These are phyloP conservation scores for Amanita jacksonii DNA, from an alignment of 768 basidiomycete species.

Conservation along the genomic window DNA sequence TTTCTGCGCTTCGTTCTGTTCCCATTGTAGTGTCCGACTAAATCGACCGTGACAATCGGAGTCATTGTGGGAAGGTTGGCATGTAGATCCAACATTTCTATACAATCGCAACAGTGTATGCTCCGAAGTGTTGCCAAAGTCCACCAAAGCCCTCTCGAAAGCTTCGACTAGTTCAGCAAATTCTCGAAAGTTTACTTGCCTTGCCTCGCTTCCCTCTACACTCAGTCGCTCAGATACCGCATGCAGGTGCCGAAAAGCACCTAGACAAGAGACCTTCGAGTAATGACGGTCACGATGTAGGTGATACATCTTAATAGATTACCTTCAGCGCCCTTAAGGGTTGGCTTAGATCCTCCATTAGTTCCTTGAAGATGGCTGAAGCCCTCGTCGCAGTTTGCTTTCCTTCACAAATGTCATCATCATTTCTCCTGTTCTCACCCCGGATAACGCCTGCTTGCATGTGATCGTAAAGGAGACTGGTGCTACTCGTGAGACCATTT, in stretches of 20 bases:
- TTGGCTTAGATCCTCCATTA: constrained; percentile 72
- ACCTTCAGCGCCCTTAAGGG: constrained; percentile 71
- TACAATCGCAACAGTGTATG: constrained; percentile 76
- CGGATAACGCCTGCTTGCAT: constrained; percentile 43
- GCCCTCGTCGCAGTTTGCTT: constrained; percentile 33
- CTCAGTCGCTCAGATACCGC: not conserved
- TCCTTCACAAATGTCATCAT: not conserved
- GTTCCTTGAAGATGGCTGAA: constrained; percentile 65
- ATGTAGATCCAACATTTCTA: constrained; percentile 28
- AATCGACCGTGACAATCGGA: not conserved
- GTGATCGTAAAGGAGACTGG: constrained; percentile 75
- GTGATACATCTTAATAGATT: constrained; percentile 14
- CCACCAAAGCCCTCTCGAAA: constrained; percentile 58
- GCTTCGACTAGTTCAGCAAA: constrained; percentile 54
- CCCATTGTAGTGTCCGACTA: not conserved
- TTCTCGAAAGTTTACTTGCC: constrained; percentile 40
- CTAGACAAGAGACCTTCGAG: not conserved
- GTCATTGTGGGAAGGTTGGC: no score
- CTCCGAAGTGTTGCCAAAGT: constrained; percentile 79
- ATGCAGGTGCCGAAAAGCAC: constrained; percentile 1
- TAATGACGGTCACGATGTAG: not conserved
- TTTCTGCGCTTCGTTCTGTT: not conserved
- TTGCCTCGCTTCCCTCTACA: not conserved
- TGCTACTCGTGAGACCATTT: constrained; percentile 80
- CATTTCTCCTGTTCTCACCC: not conserved